A percentile compares a stretch with the other conserved stretches of the same genome.
These are phyloP conservation scores for Calocera viscosa DNA, from an alignment of 768 basidiomycete genomes.

Conservation along the genomic window DNA sequence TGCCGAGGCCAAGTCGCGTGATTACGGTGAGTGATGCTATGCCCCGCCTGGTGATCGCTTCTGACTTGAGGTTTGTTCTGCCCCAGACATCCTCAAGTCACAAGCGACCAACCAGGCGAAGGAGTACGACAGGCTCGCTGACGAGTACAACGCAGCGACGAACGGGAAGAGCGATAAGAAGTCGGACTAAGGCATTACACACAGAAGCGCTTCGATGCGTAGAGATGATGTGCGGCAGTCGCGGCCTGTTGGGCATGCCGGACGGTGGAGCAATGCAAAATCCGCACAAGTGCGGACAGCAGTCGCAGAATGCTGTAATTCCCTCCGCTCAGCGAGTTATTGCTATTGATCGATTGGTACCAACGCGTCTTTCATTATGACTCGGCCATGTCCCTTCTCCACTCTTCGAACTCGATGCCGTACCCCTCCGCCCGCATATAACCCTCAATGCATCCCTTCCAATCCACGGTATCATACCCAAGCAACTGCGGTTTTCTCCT, in stretches of 20 bases:
- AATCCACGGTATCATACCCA: not conserved
- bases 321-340: not conserved
- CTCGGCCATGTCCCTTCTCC: not conserved
- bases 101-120: constrained; percentile 65
- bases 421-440: constrained; percentile 4
- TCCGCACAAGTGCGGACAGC: not conserved
- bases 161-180: constrained; percentile 53
- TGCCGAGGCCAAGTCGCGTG: constrained; percentile 45
- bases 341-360: not conserved
- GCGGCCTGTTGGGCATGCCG: not conserved
- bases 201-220: not conserved
- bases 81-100: constrained; percentile 62
- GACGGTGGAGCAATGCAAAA: too few relatives aligned
- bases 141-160: constrained; percentile 58
- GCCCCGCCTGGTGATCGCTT: not conserved
- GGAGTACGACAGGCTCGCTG: constrained; percentile 74
- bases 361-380: not conserved
- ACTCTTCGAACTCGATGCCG: not conserved
- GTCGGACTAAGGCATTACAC: constrained; percentile 34
- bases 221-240: not conserved
- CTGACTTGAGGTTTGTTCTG: constrained; percentile 9
- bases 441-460: not conserved
- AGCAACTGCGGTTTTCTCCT: not conserved
- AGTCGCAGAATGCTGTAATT: not conserved
- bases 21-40: constrained; percentile 42